Evolutionary conservation across 257 asterid genomes (phyloP).

Genomic region (Nicotiana knightiana): DNA sequence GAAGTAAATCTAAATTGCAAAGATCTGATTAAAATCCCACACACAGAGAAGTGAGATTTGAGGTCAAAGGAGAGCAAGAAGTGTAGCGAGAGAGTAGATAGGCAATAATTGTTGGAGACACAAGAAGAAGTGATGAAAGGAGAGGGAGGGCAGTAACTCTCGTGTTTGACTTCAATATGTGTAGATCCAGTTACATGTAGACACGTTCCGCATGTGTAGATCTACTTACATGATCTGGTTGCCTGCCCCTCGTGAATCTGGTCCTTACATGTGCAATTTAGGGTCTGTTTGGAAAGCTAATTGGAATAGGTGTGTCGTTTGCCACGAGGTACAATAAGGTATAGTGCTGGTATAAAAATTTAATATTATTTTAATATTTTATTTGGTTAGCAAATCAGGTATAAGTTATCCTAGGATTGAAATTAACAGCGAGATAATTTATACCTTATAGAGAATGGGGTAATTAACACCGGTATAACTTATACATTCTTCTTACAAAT

Average conservation of each 20-base stretch:
- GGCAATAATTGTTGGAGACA: not conserved
- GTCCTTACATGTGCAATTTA: not conserved
- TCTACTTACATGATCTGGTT: not conserved
- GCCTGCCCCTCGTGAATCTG: not conserved
- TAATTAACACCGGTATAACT: no score
- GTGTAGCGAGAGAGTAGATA: not conserved
- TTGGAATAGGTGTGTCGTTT: no score
- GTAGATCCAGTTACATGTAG: not conserved
- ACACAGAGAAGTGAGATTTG: not conserved
- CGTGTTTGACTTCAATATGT: constrained; percentile 3
- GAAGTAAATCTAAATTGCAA: not conserved
- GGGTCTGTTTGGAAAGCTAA: no score
- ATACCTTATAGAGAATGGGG: no score
- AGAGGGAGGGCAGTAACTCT: not conserved
- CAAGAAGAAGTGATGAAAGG: not conserved
- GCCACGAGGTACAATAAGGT: no score
- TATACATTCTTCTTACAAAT: no score
- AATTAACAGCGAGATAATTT: no score
- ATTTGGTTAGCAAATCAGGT: no score
- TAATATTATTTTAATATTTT: no score
- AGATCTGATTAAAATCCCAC: constrained; percentile 2
- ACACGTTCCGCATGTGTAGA: not conserved
- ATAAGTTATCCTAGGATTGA: no score
- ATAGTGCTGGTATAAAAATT: no score
- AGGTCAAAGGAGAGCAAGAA: not conserved